Percentiles rank a stretch among this genome's conserved stretches.
These are phyloP conservation scores for Hypoxylon lienhwacheense DNA, from an alignment of 495 filamentous ascomycete species.

Conservation along the genomic window DNA sequence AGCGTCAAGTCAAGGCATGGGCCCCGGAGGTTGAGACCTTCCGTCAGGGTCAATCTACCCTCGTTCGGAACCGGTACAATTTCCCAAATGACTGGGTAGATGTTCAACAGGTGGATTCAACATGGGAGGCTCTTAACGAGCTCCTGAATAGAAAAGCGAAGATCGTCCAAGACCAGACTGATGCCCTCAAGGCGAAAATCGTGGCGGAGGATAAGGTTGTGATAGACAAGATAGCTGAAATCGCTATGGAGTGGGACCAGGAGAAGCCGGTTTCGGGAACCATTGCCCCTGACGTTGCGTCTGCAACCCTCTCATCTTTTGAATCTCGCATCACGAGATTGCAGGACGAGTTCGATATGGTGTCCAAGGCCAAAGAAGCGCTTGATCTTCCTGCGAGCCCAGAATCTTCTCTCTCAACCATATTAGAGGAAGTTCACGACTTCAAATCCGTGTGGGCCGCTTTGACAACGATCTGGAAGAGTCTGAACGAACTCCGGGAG, in stretches of 20 bases:
- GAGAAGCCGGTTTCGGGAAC: conserved; percentile 96
- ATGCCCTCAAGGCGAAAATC: conserved; percentile 94
- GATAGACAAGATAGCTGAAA: conserved; percentile 78
- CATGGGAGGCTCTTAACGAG: conserved; percentile 90
- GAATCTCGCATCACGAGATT: conserved; percentile 79
- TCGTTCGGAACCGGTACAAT: conserved; percentile 86
- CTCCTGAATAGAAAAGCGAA: conserved; percentile 85
- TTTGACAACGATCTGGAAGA: conserved; percentile 94
- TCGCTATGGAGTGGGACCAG: conserved; percentile 83
- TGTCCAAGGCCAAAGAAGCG: conserved; percentile 93
- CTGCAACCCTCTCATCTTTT: conserved; percentile 74
- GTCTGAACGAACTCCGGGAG: conserved; percentile 88
- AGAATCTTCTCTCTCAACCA: conserved; percentile 73
- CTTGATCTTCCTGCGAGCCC: conserved; percentile 80
- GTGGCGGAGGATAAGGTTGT: conserved; percentile 90
- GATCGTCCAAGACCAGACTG: conserved; percentile 92
- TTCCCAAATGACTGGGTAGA: conserved; percentile 92
- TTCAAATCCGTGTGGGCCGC: conserved; percentile 98
- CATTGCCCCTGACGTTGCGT: conserved; percentile 84
- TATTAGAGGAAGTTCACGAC: conserved; percentile 96
- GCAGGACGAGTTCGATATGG: conserved; percentile 86
- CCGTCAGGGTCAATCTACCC: conserved; percentile 87
- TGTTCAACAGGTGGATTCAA: conserved; percentile 89
- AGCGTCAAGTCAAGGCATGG: conserved; percentile 89
- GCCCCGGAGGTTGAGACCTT: conserved; percentile 94